Evolutionary conservation across 2,329 filamentous ascomycete genomes (phyloP).

Genomic region (Mariannaea elegans): DNA sequence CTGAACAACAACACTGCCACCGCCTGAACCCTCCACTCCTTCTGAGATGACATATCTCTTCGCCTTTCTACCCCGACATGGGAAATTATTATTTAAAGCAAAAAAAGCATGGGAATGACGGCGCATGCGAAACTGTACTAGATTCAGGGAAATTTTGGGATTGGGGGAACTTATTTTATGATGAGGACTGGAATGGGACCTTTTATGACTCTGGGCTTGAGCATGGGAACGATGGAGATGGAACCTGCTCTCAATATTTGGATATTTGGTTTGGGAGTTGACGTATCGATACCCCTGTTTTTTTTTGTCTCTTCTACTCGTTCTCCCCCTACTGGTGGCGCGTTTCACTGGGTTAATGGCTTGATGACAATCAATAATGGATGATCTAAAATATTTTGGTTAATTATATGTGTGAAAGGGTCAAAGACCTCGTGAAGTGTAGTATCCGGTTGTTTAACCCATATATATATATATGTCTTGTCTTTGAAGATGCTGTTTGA

Average conservation of each 20-base stretch:
- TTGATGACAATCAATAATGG: constrained; percentile 27
- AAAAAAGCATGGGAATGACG: constrained; percentile 40
- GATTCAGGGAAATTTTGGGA: constrained; percentile 26
- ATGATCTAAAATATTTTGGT: neutral
- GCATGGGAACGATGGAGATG: constrained; percentile 15
- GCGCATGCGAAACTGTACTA: constrained; percentile 42
- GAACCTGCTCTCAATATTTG: constrained; percentile 21
- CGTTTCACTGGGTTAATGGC: constrained; percentile 17
- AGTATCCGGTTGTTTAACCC: too few relatives aligned
- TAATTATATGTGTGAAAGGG: too few relatives aligned
- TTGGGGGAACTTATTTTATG: constrained; percentile 17
- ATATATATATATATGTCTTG: too few relatives aligned
- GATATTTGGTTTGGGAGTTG: constrained; percentile 39
- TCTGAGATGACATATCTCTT: constrained; percentile 12
- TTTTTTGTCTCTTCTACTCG: constrained; percentile 29
- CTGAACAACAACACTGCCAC: constrained; percentile 41
- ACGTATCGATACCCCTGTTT: constrained; percentile 44
- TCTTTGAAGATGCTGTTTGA: too few relatives aligned
- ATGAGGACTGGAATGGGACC: constrained; percentile 26
- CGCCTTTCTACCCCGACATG: constrained; percentile 24
- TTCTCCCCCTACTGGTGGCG: constrained; percentile 18
- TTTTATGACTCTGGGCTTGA: constrained; percentile 25
- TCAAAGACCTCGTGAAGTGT: too few relatives aligned
- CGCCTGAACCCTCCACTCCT: constrained; percentile 26
- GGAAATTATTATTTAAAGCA: constrained; percentile 21